Percentiles rank a stretch among this genome's conserved stretches.
Conservation (phyloP, 768 basidiomycete species). For the Crucibulum laeve region DNA sequence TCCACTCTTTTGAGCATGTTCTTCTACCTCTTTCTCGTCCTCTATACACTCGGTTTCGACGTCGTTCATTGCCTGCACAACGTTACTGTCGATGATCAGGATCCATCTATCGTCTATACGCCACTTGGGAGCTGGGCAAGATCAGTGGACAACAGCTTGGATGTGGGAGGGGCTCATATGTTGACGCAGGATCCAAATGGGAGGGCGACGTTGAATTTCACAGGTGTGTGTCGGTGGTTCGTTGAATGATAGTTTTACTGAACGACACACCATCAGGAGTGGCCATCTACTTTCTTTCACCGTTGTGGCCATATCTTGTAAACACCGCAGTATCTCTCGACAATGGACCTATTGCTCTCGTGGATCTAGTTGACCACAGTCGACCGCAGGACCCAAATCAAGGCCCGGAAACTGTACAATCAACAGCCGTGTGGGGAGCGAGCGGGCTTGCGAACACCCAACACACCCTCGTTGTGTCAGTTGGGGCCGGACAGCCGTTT, state of each 20-base stretch:
- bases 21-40: slow-evolving; percentile 9
- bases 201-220: slow-evolving; percentile 36
- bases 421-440: slow-evolving; percentile 27
- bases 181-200: slow-evolving; percentile 25
- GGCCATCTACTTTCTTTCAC: slow-evolving; percentile 38
- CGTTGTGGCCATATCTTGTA: slow-evolving; percentile 42
- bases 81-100: slow-evolving; percentile 27
- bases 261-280: slow-evolving; percentile 22
- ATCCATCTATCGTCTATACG: slow-evolving; percentile 24
- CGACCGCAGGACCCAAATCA: slow-evolving; percentile 16
- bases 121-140: slow-evolving; percentile 24
- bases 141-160: slow-evolving; percentile 23
- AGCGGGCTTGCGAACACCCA: neutral
- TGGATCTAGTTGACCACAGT: slow-evolving; percentile 35
- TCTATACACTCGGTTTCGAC: neutral
- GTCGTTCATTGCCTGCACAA: slow-evolving; percentile 20
- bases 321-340: slow-evolving; percentile 36
- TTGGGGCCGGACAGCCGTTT: neutral
- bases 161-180: slow-evolving; percentile 28
- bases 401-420: slow-evolving; percentile 34
- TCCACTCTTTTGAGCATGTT: neutral
- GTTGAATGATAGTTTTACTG: neutral
- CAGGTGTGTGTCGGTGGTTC: slow-evolving; percentile 5
- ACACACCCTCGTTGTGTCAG: neutral
- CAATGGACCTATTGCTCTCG: slow-evolving; percentile 20